These are phyloP conservation scores for Kwoniella botswanensis DNA, from an alignment of 768 basidiomycete species.

Conservation along the genomic window DNA sequence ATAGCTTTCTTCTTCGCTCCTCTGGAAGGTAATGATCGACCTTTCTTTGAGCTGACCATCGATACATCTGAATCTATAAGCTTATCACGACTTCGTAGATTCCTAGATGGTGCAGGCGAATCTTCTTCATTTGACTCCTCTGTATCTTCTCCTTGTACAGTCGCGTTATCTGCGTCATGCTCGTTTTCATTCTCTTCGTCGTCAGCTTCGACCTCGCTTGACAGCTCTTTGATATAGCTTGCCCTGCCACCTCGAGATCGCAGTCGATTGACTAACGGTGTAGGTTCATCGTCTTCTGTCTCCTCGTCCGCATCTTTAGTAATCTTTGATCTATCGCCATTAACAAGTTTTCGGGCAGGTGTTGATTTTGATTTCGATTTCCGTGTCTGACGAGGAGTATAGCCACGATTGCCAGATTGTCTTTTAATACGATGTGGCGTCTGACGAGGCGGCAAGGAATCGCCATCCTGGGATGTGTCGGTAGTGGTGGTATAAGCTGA, in stretches of 20 bases:
- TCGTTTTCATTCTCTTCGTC: slow-evolving; percentile 38
- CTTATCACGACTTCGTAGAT: slow-evolving; percentile 13
- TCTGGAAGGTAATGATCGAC: slow-evolving; percentile 30
- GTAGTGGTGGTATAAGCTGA: slow-evolving; percentile 50
- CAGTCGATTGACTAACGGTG: slow-evolving; percentile 26
- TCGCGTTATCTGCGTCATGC: slow-evolving; percentile 2
- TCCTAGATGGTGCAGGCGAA: slow-evolving; percentile 12
- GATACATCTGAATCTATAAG: slow-evolving; percentile 24
- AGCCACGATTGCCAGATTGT: slow-evolving; percentile 18
- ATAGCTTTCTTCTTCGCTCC: slow-evolving; percentile 40
- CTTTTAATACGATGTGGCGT: slow-evolving; percentile 33
- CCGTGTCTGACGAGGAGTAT: slow-evolving; percentile 23
- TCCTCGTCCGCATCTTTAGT: slow-evolving; percentile 18
- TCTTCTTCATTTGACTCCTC: slow-evolving; percentile 18
- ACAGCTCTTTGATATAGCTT: slow-evolving; percentile 23
- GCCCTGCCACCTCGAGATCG: slow-evolving; percentile 13
- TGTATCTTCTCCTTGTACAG: slow-evolving; percentile 21
- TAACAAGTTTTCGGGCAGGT: slow-evolving; percentile 7
- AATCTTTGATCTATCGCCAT: not conserved
- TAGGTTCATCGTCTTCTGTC: slow-evolving; percentile 24
- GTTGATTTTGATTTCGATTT: not conserved
- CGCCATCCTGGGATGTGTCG: slow-evolving; percentile 33
- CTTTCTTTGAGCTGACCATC: not conserved
- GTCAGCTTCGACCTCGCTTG: slow-evolving; percentile 40
- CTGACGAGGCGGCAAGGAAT: slow-evolving; percentile 17